Percentiles rank a stretch among this genome's conserved stretches.
Evolutionary conservation across 2,329 filamentous ascomycete species (phyloP).

Genomic region (Cercospora sesami): DNA sequence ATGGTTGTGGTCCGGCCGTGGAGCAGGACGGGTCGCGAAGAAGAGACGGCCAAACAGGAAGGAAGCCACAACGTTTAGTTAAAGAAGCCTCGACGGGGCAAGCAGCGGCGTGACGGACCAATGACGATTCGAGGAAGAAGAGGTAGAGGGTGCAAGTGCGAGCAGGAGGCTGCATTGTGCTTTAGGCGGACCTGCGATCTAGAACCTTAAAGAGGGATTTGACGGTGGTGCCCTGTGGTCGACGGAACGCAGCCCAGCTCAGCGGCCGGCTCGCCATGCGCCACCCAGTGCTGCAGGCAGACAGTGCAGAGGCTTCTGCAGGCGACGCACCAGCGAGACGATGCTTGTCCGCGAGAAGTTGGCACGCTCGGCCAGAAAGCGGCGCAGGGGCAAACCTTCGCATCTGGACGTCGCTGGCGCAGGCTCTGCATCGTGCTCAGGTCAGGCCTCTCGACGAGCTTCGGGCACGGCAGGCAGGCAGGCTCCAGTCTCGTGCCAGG

Average conservation of each 20-base stretch:
- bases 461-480: not conserved
- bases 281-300: slow-evolving; percentile 12
- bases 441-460: not conserved
- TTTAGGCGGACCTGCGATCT: slow-evolving; percentile 11
- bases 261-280: slow-evolving; percentile 7
- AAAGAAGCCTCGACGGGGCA: slow-evolving; percentile 1
- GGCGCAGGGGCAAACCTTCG: slow-evolving; percentile 23
- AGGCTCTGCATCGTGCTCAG: not conserved
- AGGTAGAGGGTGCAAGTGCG: slow-evolving; percentile 6
- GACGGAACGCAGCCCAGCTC: not conserved
- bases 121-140: slow-evolving; percentile 13
- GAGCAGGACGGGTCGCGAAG: slow-evolving; percentile 1
- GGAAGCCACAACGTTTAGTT: slow-evolving; percentile 14
- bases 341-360: slow-evolving; percentile 9
- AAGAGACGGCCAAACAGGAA: not conserved
- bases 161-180: not conserved
- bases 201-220: slow-evolving; percentile 5
- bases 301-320: slow-evolving; percentile 11
- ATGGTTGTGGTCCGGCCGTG: not conserved
- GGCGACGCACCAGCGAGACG: slow-evolving; percentile 12
- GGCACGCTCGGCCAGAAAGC: slow-evolving; percentile 2
- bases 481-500: not conserved
- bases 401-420: not conserved
- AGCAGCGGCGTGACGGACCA: slow-evolving; percentile 18
- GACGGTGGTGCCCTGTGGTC: not conserved